Conservation (phyloP, 2,329 filamentous ascomycete genomes). For the Xylaria sp. region DNA sequence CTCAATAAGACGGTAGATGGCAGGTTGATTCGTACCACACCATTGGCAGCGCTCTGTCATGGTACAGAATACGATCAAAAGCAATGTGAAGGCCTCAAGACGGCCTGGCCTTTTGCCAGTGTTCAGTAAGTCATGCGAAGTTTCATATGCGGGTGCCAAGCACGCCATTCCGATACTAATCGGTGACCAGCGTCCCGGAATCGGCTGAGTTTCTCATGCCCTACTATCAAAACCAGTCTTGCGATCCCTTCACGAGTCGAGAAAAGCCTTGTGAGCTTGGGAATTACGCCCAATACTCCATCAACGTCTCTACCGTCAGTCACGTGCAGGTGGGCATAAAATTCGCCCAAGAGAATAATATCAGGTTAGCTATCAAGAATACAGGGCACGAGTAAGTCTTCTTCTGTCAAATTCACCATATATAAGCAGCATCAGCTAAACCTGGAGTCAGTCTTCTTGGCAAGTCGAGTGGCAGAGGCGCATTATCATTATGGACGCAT, state of each 20-base stretch:
- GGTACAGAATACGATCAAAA: not conserved
- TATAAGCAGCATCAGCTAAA: not conserved
- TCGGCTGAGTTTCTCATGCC: constrained; percentile 12
- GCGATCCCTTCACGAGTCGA: constrained; percentile 11
- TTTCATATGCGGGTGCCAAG: not conserved
- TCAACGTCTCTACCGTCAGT: constrained; percentile 41
- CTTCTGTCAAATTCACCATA: not conserved
- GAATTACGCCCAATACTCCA: constrained; percentile 37
- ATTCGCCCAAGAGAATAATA: constrained; percentile 55
- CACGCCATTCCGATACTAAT: not conserved
- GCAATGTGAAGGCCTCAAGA: not conserved
- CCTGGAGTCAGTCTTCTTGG: constrained; percentile 51
- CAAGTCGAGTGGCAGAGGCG: constrained; percentile 62
- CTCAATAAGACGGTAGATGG: constrained; percentile 17
- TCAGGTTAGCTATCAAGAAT: constrained; percentile 60
- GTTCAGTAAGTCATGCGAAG: not conserved
- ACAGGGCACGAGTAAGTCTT: constrained; percentile 58
- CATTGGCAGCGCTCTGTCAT: constrained; percentile 8
- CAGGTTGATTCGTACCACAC: not conserved
- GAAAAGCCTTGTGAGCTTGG: constrained; percentile 20
- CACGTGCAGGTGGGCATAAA: constrained; percentile 40
- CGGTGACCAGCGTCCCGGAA: not conserved
- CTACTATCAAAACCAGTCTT: constrained; percentile 12
- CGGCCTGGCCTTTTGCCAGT: not conserved
- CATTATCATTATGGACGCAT: constrained; percentile 60